Base-by-base conservation (phyloP, 2,329 filamentous ascomycete genomes). In the Graphium sp. region DNA sequence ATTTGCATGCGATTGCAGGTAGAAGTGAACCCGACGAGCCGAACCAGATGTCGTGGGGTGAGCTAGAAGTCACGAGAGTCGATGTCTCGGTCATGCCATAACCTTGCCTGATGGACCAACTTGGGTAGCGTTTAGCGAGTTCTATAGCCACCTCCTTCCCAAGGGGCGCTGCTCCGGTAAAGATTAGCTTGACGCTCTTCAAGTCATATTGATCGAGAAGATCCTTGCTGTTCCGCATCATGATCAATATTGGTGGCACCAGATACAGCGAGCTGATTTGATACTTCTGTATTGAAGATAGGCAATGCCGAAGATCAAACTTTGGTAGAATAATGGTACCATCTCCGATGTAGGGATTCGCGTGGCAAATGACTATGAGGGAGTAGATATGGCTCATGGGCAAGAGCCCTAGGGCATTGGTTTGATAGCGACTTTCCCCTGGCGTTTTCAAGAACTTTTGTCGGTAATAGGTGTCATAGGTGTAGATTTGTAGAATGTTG, bases 181-280 rank as follows among this genome's bases (percentile, higher is more conserved):
- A 82, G 8, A 83, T 49, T 2, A 56, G 48, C 6, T 54, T 56
- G 1, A 87, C 72, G 27, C 67, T 74, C 39, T 66, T 75, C 2
- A 91, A 54, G 41, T 89, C 76, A 45, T 74, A 84, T 34, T 78
- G 70, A 13, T 63, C 55, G 37, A 72, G 65, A 0, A 66, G 38
- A 0, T 67, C 52, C 24, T 62, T 60, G 39, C 70, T 74, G 36
- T 78, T 79, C 15, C 77, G 58, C 58, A 91, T 66, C 34, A 69
- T 61, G 34, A 91, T 79, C 33, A 91, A 71, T 41, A 91, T 85
- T 0, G 83, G 82, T 6, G 83, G 83, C 0, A 89, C 74, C 68
- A 41, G 60, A 43, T 47, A 76, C 74, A 87, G 54, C 9, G 58
- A 56, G 26, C 56, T 58, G 38, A 87, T 75, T 48, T 73, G 76